These are phyloP conservation scores for Solanum boliviense DNA, from an alignment of 257 asterid genomes.

Conservation along the genomic window DNA sequence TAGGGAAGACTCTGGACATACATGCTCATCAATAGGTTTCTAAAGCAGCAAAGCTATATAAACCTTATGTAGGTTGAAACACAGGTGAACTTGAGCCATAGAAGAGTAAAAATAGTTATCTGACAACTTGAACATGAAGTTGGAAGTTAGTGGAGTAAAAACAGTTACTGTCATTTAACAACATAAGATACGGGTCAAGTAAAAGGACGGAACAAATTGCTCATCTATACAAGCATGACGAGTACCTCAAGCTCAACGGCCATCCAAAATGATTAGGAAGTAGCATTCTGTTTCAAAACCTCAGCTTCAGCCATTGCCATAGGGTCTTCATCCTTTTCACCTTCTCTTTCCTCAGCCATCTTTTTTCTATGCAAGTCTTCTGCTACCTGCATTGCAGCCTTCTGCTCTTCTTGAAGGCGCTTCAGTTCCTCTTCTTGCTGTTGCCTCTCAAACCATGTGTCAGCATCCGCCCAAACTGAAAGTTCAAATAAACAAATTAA, in stretches of 20 bases:
- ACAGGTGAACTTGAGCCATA: neutral
- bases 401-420: conserved; percentile 74
- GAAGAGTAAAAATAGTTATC: neutral
- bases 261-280: conserved; percentile 3
- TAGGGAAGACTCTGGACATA: neutral
- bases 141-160: neutral
- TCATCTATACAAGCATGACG: neutral
- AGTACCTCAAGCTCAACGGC: neutral
- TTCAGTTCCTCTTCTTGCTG: conserved; percentile 87
- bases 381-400: conserved; percentile 64
- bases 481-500: neutral
- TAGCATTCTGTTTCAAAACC: conserved; percentile 45
- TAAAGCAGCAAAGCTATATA: neutral
- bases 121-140: neutral
- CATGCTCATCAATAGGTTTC: neutral
- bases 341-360: conserved; percentile 76
- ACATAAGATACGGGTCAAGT: neutral
- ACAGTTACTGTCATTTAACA: neutral
- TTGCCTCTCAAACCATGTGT: conserved; percentile 92
- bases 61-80: neutral
- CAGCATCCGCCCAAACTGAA: conserved; percentile 97
- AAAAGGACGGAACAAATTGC: neutral
- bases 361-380: conserved; percentile 87
- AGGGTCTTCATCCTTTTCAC: conserved; percentile 76
- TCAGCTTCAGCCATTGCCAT: conserved; percentile 73